Evolutionary conservation across 805 yeast genomes (phyloP), one percentile per base, ranked within the genome.

Genomic region (Candida coleopterorum): DNA sequence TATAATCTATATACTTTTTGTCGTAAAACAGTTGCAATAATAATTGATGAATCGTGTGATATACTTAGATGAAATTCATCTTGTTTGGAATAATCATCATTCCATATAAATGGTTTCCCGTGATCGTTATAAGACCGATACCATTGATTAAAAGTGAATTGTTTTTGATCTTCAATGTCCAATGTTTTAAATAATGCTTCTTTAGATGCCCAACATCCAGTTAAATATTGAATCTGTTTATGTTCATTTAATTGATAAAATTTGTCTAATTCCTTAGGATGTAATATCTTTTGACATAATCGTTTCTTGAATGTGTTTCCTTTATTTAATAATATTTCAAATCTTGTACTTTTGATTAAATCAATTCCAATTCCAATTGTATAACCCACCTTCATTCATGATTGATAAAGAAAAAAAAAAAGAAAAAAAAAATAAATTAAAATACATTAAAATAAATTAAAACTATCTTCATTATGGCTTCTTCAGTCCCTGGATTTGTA

Each of bases 401-500:
- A n/a, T n/a, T n/a, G n/a, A n/a, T n/a, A n/a, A n/a, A n/a, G n/a
- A n/a, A n/a, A n/a, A n/a, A n/a, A n/a, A n/a, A n/a, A n/a, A n/a
- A n/a, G n/a, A n/a, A n/a, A n/a, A n/a, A n/a, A n/a, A 6, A 9
- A 5, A 29, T 12, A 8, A 21, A 5, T 15, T 5, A 10, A 22
- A 5, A 23, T 7, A 16, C 23, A 24, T 23, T 18, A 23, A 32
- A 10, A 14, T 16, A 9, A 4, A 23, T 9, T 11, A 23, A 17
- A 23, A 20, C 7, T 4, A 16, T 31, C 6, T 22, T 21, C n/a
- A 29, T 5, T 18, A 88, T 88, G 97, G 95, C 97, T 2, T 85
- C 95, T 9, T 79, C 96, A 4, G 75, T 88, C 27, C 79, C 88
- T 8, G 97, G 97, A 11, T 80, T 84, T 6, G 74, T 84, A 30